Conservation (phyloP, 768 basidiomycete species). For the Pluteus cervinus region DNA sequence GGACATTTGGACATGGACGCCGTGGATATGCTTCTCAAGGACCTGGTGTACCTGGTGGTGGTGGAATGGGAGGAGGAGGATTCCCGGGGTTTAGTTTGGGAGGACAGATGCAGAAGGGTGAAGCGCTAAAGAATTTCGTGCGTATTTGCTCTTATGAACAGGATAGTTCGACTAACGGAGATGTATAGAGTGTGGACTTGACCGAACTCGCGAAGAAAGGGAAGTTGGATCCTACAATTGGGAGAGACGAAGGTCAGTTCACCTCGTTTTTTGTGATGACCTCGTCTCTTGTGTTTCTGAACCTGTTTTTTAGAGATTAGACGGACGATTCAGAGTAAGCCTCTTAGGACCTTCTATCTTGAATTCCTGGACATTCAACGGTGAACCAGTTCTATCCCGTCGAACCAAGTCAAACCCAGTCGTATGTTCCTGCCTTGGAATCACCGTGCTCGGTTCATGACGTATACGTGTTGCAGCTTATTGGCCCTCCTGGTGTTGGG, state of each 20-base stretch:
- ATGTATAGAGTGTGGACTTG: conserved; percentile 65
- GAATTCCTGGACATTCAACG: neutral
- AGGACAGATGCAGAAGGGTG: conserved; percentile 70
- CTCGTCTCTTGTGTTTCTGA: neutral
- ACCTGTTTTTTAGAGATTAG: conserved; percentile 58
- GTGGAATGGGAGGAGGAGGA: conserved; percentile 43
- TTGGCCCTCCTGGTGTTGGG: conserved; percentile 85
- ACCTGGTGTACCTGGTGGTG: too few species aligned
- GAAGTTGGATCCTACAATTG: conserved; percentile 88
- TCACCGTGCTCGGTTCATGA: too few species aligned
- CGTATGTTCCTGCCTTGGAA: conserved; percentile 46
- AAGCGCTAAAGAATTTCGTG: conserved; percentile 76
- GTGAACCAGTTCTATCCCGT: conserved; percentile 62
- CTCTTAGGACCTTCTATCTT: neutral
- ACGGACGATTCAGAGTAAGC: conserved; percentile 83
- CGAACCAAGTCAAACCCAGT: conserved; percentile 93
- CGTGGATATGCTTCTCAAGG: too few species aligned
- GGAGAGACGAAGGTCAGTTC: conserved; percentile 69
- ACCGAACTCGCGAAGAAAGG: conserved; percentile 81
- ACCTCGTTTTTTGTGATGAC: neutral
- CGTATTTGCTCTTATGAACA: conserved; percentile 10
- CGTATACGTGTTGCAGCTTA: too few species aligned
- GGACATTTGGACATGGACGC: too few species aligned
- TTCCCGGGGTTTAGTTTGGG: conserved; percentile 57
- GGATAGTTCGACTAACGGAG: neutral